Evolutionary conservation across 2,329 filamentous ascomycete species (phyloP).

Genomic region (Scedosporium minutisporum): DNA sequence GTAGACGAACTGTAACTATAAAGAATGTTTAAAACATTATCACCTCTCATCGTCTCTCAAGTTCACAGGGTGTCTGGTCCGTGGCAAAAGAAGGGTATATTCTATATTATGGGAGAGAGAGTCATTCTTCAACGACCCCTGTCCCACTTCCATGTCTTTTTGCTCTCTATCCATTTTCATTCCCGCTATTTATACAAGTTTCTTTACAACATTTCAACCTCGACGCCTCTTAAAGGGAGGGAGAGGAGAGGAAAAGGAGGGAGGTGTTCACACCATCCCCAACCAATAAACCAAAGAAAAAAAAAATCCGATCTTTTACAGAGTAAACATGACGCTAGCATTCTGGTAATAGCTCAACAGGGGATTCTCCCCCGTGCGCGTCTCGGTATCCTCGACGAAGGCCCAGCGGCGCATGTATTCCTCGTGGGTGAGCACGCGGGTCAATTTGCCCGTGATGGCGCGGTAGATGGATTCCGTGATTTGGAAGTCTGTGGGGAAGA

Average conservation of each 20-base stretch:
- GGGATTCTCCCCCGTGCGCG: conserved; percentile 85
- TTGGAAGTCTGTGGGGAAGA: conserved; percentile 92
- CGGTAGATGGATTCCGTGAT: conserved; percentile 88
- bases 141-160: neutral
- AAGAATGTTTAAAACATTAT: neutral
- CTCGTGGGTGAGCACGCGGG: conserved; percentile 74
- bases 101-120: neutral
- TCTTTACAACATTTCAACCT: too few relatives aligned
- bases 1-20: neutral
- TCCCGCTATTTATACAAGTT: neutral
- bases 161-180: neutral
- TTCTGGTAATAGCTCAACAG: conserved; percentile 91
- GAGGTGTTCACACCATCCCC: neutral
- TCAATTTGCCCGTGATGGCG: conserved; percentile 85
- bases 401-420: conserved; percentile 89
- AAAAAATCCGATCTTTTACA: conserved; percentile 35
- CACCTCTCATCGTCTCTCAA: too few relatives aligned
- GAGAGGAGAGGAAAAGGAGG: neutral
- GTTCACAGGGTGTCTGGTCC: too few relatives aligned
- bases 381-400: conserved; percentile 80
- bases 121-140: neutral
- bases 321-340: conserved; percentile 81
- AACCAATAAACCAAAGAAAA: too few relatives aligned
- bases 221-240: neutral
- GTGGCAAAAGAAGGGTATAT: neutral